Base-by-base conservation (phyloP, 768 basidiomycete species). In the Suillus variegatus region DNA sequence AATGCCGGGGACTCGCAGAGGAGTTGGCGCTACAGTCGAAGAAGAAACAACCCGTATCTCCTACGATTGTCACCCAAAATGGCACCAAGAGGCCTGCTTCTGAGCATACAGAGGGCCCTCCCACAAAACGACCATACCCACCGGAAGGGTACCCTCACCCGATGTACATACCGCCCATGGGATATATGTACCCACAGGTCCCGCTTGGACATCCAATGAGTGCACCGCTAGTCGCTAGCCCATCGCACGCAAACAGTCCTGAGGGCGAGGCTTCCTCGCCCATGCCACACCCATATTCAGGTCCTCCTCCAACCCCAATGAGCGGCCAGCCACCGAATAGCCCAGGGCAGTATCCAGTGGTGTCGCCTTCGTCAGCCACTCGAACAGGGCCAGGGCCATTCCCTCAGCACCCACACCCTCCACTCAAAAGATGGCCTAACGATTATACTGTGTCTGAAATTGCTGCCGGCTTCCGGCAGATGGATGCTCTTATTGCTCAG, bases 361-460 rank as follows among this genome's bases (percentile, higher is more conserved):
- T 16, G 56, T 56, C 65, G 28, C 36, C 64, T 62, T 62, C 61
- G n/a, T 56, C 67, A 61, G 65, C 74, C 69, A 57, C 67, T 58
- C 68, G 72, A 3, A 62, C 70, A 14, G 62, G 67, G 60, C 3
- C 63, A 14, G 44, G 65, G 6, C 69, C 79, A 32, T 80, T 82
- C 55, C 81, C 86, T 3, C 83, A 85, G 62, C 85, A 85, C 68
- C 82, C 87, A 0, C 87, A 88, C 68, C 86, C 88, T 2, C 87
- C 88, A 3, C 78, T 88, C 36, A 90, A 90, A 71, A 85, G 88
- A 16, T 91, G 90, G 90, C 90, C 90, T 43, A 90, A 90, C 70
- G 90, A 91, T 76, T 90, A 88, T 73, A 87, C 86, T 10, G 89
- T 91, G 25, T 82, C 81, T 60, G 89, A 91, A 72, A 80, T 91